A percentile compares a stretch with the other conserved stretches of the same genome.
These are phyloP conservation scores for Protomyces arabidopsidicola DNA, from an alignment of 1,139 yeast species.

Conservation along the genomic window DNA sequence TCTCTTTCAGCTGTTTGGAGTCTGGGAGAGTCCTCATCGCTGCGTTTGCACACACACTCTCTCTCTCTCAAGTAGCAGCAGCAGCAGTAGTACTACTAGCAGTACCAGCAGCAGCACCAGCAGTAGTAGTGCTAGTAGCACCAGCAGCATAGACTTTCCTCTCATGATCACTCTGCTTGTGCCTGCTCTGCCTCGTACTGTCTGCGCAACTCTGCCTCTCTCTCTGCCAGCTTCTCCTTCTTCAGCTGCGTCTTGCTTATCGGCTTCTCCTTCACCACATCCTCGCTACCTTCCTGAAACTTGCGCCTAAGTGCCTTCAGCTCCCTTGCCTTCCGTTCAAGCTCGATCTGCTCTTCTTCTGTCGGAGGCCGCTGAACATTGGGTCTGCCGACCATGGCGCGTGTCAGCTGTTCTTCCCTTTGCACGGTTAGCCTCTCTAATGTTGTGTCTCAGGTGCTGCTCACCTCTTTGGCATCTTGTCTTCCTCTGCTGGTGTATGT, in stretches of 20 bases:
- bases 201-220: constrained; percentile 15
- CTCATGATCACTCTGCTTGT: too few species aligned
- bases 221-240: constrained; percentile 15
- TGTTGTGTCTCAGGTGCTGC: background rate
- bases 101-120: too few species aligned
- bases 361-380: constrained; percentile 11
- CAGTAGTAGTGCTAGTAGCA: too few species aligned
- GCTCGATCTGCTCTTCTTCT: constrained; percentile 19
- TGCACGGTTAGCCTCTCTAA: background rate
- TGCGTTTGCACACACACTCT: too few species aligned
- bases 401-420: constrained; percentile 18
- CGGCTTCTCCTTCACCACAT: constrained; percentile 17
- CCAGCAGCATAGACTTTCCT: too few species aligned
- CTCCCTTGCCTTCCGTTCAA: constrained; percentile 21
- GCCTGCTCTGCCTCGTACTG: constrained; percentile 8
- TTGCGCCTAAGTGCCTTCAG: constrained; percentile 13
- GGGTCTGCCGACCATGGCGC: constrained; percentile 25
- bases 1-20: too few species aligned
- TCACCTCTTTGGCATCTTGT: constrained; percentile 20
- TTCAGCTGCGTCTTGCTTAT: constrained; percentile 19
- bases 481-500: background rate
- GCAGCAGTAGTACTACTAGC: too few species aligned
- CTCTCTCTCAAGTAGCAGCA: too few species aligned
- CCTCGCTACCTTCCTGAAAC: constrained; percentile 18
- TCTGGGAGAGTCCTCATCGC: too few species aligned